Evolutionary conservation across 2,329 filamentous ascomycete species (phyloP), one percentile per base, ranked within the genome.

Genomic region (Lachnellula subtilissima): DNA sequence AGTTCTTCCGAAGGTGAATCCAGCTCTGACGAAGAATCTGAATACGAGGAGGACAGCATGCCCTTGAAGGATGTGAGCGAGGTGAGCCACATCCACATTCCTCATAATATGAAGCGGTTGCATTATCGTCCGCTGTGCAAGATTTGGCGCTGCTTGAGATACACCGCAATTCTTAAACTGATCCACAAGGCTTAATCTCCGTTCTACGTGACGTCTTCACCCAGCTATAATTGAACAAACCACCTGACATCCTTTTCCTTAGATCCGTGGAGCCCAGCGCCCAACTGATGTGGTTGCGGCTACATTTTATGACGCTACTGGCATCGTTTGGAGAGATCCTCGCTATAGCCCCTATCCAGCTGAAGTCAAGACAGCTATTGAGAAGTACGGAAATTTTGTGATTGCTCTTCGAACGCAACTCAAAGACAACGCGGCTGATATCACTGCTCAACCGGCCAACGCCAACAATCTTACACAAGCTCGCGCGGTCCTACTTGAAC

Each of bases 251-350:
- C 12, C n/a, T 28, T 28, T 17, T 17, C 5, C 23, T 32, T 32
- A 71, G 69, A 61, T 71, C 54, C 68, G 68, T 28, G 64, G 61
- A 15, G 15, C 49, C 32, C 53, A 37, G 3, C 66, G 68, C 12
- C 80, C 80, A 1, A 58, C 64, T 8, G 75, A 80, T 48, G 69
- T 72, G 9, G 70, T 73, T 15, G 77, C 77, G 55, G 78, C 75
- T 23, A 77, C 77, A 23, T 75, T 73, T 3, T 83, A 80, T 79
- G 80, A 83, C 63, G 72, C 75, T 0, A 74, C 79, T 58, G 78
- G 78, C 17, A 74, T 79, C 48, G 74, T 81, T 68, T 82, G 56
- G 75, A 79, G 57, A 70, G 73, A 65, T 66, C 65, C 64, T 32
- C 60, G 58, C 53, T 70, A 65, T 35, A 67, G 32, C 51, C 66